phyloP scores from a whole-genome alignment of 2,329 filamentous ascomycete genomes.

The Cryphonectria carpinicola region DNA sequence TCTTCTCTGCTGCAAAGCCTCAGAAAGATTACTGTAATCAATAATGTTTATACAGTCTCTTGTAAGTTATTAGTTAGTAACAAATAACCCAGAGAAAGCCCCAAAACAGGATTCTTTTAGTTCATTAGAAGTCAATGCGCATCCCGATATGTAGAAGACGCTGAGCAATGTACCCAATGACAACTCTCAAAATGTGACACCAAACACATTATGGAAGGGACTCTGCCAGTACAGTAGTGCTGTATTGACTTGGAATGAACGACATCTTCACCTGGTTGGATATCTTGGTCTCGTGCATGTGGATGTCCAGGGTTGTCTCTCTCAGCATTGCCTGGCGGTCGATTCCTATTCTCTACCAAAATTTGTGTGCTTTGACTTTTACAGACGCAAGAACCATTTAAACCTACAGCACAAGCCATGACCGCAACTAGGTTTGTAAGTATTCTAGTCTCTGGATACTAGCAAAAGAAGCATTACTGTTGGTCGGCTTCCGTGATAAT shows the following conservation, averaged over 20 bases:
- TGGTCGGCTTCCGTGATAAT: background rate
- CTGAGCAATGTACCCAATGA: too few relatives aligned
- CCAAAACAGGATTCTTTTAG: too few relatives aligned
- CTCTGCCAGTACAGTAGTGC: background rate
- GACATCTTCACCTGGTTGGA: background rate
- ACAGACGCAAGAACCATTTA: too few relatives aligned
- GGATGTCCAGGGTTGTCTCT: background rate
- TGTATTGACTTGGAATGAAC: background rate
- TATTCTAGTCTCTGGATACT: background rate
- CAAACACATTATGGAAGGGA: background rate
- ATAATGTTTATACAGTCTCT: too few relatives aligned
- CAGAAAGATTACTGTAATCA: background rate
- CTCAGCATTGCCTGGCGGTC: background rate
- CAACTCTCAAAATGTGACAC: too few relatives aligned
- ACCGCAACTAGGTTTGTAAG: background rate
- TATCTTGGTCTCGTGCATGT: too few relatives aligned
- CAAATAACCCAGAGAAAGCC: too few relatives aligned
- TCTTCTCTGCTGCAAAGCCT: background rate
- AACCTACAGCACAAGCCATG: background rate
- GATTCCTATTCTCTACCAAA: background rate
- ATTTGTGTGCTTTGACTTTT: too few relatives aligned
- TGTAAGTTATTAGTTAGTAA: too few relatives aligned
- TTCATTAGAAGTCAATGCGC: too few relatives aligned
- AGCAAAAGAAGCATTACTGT: background rate
- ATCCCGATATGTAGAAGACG: too few relatives aligned